Conservation (phyloP, 352 stramenopile species). For the Phytophthora sojae region DNA sequence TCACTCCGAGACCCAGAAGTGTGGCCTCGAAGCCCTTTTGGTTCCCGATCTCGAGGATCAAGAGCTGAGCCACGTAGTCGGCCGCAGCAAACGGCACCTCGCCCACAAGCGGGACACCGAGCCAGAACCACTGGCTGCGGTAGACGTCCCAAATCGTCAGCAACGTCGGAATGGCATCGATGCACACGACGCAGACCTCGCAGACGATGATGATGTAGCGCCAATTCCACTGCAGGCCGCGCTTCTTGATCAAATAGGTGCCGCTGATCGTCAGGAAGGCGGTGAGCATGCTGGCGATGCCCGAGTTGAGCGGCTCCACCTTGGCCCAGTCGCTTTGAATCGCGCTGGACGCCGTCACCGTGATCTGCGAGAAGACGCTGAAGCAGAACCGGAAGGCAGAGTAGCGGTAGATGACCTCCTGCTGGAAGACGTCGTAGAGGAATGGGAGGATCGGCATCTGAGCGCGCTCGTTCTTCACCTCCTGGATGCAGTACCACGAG, state of each 20-base stretch:
- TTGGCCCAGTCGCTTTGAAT: conserved; percentile 55
- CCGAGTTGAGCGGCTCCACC: conserved; percentile 61
- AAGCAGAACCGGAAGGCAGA: conserved; percentile 49
- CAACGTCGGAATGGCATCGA: conserved; percentile 51
- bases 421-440: conserved; percentile 43
- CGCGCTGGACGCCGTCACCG: conserved; percentile 43
- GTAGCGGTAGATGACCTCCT: conserved; percentile 47
- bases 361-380: conserved; percentile 47
- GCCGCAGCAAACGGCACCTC: conserved; percentile 39
- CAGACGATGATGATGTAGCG: conserved; percentile 41
- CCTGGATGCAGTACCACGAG: conserved; percentile 41
- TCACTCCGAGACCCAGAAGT: conserved; percentile 47
- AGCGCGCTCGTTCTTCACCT: conserved; percentile 23
- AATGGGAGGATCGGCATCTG: conserved; percentile 26
- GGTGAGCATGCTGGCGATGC: conserved; percentile 46
- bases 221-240: conserved; percentile 55
- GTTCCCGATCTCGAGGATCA: conserved; percentile 52
- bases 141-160: conserved; percentile 66
- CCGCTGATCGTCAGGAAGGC: conserved; percentile 35
- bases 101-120: conserved; percentile 54
- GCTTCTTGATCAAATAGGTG: conserved; percentile 40
- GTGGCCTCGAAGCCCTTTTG: conserved; percentile 50
- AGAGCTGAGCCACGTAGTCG: conserved; percentile 42
- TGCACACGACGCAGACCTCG: conserved; percentile 43
- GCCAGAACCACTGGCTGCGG: conserved; percentile 62